A percentile compares a stretch with the other conserved stretches of the same genome.
phyloP scores from a whole-genome alignment of 2,329 filamentous ascomycete species.

The Penicillium sp. region DNA sequence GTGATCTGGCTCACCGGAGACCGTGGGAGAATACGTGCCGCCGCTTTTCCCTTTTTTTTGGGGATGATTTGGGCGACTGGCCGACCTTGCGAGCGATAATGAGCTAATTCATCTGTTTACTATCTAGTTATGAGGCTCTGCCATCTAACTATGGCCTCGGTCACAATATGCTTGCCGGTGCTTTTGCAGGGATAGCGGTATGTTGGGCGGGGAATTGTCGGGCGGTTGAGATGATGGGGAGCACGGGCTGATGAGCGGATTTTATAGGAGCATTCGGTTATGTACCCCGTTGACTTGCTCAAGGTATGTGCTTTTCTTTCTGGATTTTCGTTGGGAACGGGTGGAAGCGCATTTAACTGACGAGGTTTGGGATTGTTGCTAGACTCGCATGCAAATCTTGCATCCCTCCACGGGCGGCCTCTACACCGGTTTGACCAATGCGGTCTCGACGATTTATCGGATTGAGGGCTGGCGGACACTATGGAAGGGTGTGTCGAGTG shows the following conservation, averaged over 20 bases:
- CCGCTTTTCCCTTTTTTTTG: conserved; percentile 11
- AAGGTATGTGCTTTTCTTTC: conserved; percentile 69
- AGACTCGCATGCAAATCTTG: conserved; percentile 98
- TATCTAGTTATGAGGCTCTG: conserved; percentile 81
- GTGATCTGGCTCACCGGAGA: conserved; percentile 6
- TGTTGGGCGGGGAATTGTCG: conserved; percentile 40
- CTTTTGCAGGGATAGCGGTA: conserved; percentile 95
- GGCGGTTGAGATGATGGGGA: conserved; percentile 1
- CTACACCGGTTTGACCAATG: conserved; percentile 89
- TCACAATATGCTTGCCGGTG: conserved; percentile 95
- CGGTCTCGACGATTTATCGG: conserved; percentile 88
- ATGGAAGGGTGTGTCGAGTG: conserved; percentile 96
- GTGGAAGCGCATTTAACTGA: conserved; percentile 17
- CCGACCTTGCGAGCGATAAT: neutral
- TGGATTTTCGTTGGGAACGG: neutral
- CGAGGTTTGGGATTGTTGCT: conserved; percentile 7
- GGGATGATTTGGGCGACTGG: neutral
- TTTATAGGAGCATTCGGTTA: conserved; percentile 89
- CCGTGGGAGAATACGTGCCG: neutral
- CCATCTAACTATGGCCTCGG: conserved; percentile 92
- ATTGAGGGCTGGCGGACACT: conserved; percentile 88
- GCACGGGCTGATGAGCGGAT: conserved; percentile 30
- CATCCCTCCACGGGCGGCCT: conserved; percentile 80
- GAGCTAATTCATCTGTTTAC: conserved; percentile 32
- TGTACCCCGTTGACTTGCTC: conserved; percentile 98